phyloP scores from a whole-genome alignment of 176 grass and related monocot species.

The Avena sativa region DNA sequence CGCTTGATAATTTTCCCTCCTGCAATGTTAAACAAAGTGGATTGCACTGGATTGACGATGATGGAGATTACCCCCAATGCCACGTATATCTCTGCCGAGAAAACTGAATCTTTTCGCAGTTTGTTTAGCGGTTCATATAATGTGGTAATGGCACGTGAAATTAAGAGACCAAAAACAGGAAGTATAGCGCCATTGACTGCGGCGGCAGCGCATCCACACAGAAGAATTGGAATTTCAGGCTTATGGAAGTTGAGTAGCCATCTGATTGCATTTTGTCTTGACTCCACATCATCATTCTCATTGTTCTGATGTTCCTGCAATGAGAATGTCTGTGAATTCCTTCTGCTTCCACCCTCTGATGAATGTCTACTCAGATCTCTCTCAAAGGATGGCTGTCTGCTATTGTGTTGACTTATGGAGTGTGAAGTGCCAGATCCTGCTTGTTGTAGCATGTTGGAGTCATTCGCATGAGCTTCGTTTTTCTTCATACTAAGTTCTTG shows the following conservation, averaged over 20 bases:
- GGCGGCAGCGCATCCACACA: slow-evolving; percentile 50
- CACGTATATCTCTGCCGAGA: slow-evolving; percentile 58
- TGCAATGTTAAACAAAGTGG: slow-evolving; percentile 62
- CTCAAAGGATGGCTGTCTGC: too few species aligned
- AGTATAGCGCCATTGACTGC: slow-evolving; percentile 60
- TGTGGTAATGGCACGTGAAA: slow-evolving; percentile 55
- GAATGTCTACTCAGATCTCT: slow-evolving; percentile 7
- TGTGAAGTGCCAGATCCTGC: too few species aligned
- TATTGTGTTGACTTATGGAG: too few species aligned
- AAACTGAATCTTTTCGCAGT: slow-evolving; percentile 52
- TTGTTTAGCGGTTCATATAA: slow-evolving; percentile 55
- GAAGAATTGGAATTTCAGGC: slow-evolving; percentile 51
- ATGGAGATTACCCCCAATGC: slow-evolving; percentile 49
- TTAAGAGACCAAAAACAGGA: slow-evolving; percentile 58
- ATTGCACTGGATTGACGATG: slow-evolving; percentile 49
- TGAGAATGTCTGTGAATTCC: slow-evolving; percentile 33
- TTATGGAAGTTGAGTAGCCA: slow-evolving; percentile 58
- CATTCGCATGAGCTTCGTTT: slow-evolving; percentile 1
- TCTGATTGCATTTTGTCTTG: slow-evolving; percentile 38
- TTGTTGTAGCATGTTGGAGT: too few species aligned
- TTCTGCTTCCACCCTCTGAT: slow-evolving; percentile 43
- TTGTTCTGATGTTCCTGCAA: slow-evolving; percentile 25
- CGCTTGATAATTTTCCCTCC: slow-evolving; percentile 68
- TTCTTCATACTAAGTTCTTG: slow-evolving; percentile 52
- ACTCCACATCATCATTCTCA: slow-evolving; percentile 25